A percentile compares a stretch with the other conserved stretches of the same genome.
These are phyloP conservation scores for Scheffersomyces lignicola DNA, from an alignment of 1,139 yeast species.

Conservation along the genomic window DNA sequence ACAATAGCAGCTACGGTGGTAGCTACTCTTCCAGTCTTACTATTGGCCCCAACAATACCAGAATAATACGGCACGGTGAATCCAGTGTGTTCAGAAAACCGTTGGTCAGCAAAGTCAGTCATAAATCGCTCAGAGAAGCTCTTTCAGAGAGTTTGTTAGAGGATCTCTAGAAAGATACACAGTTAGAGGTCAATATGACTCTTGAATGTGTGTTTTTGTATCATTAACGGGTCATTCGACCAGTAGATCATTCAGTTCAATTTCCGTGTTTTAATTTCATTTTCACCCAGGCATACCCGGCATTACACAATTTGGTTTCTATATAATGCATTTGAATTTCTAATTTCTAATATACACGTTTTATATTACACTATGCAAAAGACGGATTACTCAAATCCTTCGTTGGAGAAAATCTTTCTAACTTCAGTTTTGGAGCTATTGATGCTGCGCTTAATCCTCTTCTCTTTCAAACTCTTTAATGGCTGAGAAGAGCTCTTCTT, in stretches of 20 bases:
- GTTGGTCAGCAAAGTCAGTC: conserved; percentile 35
- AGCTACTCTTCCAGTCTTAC: conserved; percentile 40
- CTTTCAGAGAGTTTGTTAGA: conserved; percentile 19
- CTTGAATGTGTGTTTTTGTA: background rate
- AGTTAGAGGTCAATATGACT: background rate
- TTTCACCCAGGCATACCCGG: no score
- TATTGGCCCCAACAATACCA: conserved; percentile 50
- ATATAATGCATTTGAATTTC: no score
- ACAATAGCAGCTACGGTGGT: conserved; percentile 26
- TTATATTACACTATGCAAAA: conserved; percentile 3
- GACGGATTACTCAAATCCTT: conserved; percentile 20
- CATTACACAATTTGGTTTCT: no score
- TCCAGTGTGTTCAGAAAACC: conserved; percentile 40
- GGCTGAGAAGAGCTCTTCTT: conserved; percentile 26
- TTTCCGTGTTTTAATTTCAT: no score
- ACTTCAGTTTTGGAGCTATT: conserved; percentile 19
- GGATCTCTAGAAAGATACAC: conserved; percentile 3
- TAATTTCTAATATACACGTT: conserved; percentile 7
- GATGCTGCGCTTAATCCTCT: conserved; percentile 28
- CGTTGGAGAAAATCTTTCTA: conserved; percentile 17
- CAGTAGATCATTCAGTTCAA: no score
- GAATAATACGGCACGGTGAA: conserved; percentile 42
- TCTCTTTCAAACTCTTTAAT: conserved; percentile 29
- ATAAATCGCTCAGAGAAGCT: conserved; percentile 36
- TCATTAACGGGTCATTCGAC: no score